Evolutionary conservation across 2,329 filamentous ascomycete species (phyloP).

Genomic region (Trichoderma sp.): DNA sequence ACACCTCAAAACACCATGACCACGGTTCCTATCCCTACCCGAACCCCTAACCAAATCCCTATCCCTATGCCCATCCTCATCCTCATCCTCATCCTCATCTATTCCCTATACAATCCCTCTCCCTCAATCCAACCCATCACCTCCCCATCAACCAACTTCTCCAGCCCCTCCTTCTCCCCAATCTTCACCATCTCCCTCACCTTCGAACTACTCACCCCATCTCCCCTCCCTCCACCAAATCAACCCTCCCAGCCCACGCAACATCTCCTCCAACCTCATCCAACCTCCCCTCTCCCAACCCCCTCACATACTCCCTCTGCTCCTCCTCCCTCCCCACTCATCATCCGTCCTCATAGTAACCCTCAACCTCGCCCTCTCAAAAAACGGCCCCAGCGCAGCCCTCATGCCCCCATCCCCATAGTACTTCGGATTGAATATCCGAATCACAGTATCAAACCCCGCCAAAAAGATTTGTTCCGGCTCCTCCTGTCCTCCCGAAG

Average conservation of each 20-base stretch:
- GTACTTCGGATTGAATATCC: conserved; percentile 73
- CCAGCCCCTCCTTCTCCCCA: conserved; percentile 50
- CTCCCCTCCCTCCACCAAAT: conserved; percentile 54
- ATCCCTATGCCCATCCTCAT: not conserved
- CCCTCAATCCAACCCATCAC: conserved; percentile 60
- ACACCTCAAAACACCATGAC: not conserved
- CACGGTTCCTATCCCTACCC: not conserved
- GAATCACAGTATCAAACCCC: conserved; percentile 74
- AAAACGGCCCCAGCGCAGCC: conserved; percentile 61
- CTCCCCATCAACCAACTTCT: conserved; percentile 54
- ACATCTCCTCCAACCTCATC: conserved; percentile 54
- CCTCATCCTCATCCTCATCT: not conserved
- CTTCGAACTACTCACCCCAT: conserved; percentile 59
- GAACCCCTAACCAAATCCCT: too few species aligned
- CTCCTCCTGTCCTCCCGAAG: not conserved
- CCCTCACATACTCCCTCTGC: conserved; percentile 53
- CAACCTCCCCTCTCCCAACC: conserved; percentile 49
- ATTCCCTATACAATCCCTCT: conserved; percentile 54
- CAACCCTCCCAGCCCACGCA: conserved; percentile 62
- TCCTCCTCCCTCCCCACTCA: conserved; percentile 55
- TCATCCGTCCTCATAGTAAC: conserved; percentile 65
- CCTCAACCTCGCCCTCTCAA: conserved; percentile 60
- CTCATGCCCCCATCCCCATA: conserved; percentile 53
- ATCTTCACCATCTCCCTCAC: conserved; percentile 58
- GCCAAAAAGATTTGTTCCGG: conserved; percentile 66